Base-by-base conservation (phyloP, 164 flowering plant genomes). In the Hamamelis virginiana region DNA sequence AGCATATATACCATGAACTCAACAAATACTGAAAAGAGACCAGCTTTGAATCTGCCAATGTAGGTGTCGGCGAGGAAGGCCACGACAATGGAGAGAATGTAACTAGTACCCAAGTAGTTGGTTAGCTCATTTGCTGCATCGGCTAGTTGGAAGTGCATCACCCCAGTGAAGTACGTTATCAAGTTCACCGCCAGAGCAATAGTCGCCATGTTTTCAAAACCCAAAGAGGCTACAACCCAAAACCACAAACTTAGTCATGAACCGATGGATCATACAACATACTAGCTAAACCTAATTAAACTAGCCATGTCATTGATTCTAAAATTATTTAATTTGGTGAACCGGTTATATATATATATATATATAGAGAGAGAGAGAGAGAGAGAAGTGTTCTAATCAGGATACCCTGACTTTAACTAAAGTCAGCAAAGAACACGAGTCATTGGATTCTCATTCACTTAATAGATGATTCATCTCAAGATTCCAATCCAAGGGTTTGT, bases 71-170 rank as follows among this genome's bases (percentile, higher is more conserved):
- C 89, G 1, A 87, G 69, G 67, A 78, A 57, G 16, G 89, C 94
- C 8, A 73, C 75, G 0, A 70, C 21, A 26, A 91, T 71, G 71
- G 91, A 70, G 46, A 89, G 81, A 51, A 89, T 71, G 69, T 83
- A 87, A 69, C 81, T 44, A 4, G 83, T 77, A 1, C 91, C 96
- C 80, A 76, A 67, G 75, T 5, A 89, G 67, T 85, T 91, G 22
- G 96, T 89, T 1, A 91, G 67, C 14, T 67, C 60, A 59, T 80
- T 87, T 1, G 96, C 91, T 13, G 91, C 86, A 58, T 82, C 89
- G 0, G 90, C 76, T 19, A 85, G 8, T n/a, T 46, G 60, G 9
- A 75, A 75, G 66, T 90, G 93, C 93, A 90, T 85, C 60, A 75
- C 75, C 12, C 79, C 78, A 67, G 60, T 87, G 74, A 87, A 85